These are phyloP conservation scores for Penicillium daleae DNA, from an alignment of 495 filamentous ascomycete genomes.

Conservation along the genomic window DNA sequence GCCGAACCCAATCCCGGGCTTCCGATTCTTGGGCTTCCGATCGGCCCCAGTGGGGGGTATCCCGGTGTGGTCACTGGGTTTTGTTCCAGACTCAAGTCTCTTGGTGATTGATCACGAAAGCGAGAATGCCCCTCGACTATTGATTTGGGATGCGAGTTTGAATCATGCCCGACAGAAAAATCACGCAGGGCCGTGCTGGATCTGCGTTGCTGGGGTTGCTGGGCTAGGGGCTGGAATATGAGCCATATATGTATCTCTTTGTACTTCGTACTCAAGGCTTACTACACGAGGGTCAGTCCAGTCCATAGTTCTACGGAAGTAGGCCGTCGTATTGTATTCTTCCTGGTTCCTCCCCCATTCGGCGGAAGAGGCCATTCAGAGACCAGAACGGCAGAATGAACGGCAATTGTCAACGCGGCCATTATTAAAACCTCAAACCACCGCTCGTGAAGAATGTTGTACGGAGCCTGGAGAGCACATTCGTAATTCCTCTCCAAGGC, in stretches of 20 bases:
- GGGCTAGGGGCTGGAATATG: no score
- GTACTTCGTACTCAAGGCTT: no score
- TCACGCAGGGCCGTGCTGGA: constrained; percentile 18
- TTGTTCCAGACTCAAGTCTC: constrained; percentile 5
- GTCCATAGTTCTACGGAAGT: neutral
- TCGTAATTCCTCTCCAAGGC: neutral
- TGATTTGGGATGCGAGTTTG: neutral
- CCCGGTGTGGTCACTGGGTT: neutral
- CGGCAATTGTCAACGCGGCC: constrained; percentile 24
- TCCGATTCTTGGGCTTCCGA: constrained; percentile 11
- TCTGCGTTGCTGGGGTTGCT: constrained; percentile 5
- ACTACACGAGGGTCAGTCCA: no score
- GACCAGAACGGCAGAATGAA: constrained; percentile 1
- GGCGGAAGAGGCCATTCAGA: constrained; percentile 35
- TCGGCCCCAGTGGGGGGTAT: neutral
- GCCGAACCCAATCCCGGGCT: constrained; percentile 6
- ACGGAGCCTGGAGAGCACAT: neutral
- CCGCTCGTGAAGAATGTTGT: neutral
- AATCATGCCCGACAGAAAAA: constrained; percentile 16
- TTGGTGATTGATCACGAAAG: neutral
- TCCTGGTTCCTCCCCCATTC: neutral
- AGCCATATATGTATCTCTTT: no score
- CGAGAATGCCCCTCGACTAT: neutral
- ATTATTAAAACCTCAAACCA: no score
- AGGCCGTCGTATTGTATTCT: constrained; percentile 1